Base-by-base conservation (phyloP, 2,329 filamentous ascomycete species). In the Drechslerella dactyloides region DNA sequence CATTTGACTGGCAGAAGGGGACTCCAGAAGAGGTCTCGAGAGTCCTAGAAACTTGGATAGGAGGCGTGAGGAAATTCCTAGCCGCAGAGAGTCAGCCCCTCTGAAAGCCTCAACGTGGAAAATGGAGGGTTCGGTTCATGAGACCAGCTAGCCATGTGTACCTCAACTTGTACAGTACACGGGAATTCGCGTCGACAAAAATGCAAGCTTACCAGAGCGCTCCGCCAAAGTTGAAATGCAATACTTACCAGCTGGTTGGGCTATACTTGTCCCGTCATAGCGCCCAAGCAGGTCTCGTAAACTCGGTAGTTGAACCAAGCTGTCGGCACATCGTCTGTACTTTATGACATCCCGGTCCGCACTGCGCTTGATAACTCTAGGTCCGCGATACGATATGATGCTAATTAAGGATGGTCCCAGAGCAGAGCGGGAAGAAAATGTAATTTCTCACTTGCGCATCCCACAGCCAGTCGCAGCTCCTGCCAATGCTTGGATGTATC, bases 21-120 rank as follows among this genome's bases (percentile, higher is more conserved):
- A 15, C 11, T 15, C 27, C 44, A 1, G 37, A 15, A 11, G 60
- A 72, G 27, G 8, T 33, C 13, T 42, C 64, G n/a, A 53, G 56
- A 30, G 46, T 72, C 3, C 10, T 72, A 24, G 60, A 72, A 21
- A 72, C 68, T 11, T 72, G 68, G 68, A 30, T 72, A 37, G 60
- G 60, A 17, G 68, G 68, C 5, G 11, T n/a, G 10, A 30, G 24
- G 21, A 52, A 11, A 50, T 72, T 52, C 52, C 8, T 19, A 19
- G 8, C 8, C 13, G 37, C 50, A n/a, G 50, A 51, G 4, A 27
- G 15, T 53, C 11, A 21, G n/a, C 6, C 17, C 17, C 40, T 33
- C 27, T 33, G 8, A 33, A 33, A 33, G 27, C 27, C 8, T 33
- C 8, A 33, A 33, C 3, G 8, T n/a, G n/a, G n/a, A n/a, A n/a